Base-by-base conservation (phyloP, 1,139 yeast genomes). In the Trichomonascaceae sp. region DNA sequence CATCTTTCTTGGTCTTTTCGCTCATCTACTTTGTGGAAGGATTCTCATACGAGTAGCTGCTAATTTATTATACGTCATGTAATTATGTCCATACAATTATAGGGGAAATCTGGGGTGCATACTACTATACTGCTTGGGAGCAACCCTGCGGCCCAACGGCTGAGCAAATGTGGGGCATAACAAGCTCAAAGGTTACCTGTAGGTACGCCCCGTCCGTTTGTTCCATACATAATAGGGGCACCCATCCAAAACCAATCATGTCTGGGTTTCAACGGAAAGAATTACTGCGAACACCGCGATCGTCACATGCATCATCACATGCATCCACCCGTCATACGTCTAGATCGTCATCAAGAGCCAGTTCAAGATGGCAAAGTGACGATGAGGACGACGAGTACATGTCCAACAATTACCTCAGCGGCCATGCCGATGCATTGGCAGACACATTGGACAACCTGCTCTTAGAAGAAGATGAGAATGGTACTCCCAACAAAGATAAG, bases 1-100 rank as follows among this genome's bases (percentile, higher is more conserved):
- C 66, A 37, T 87, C 94, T 15, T 89, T 89, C 60, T 69, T 85
- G 44, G 56, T 84, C 28, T 89, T 92, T 59, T 74, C 96, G 13
- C 50, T 84, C 27, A 61, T 84, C 53, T 92, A 92, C 59, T 71
- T 87, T 27, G 35, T 34, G 13, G 52, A 50, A 31, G 46, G 43
- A 13, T 30, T 38, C 17, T 28, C 35, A 4, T n/a, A n/a, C n/a
- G n/a, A n/a, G n/a, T n/a, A n/a, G n/a, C n/a, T n/a, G n/a, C n/a
- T n/a, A 29, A 33, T 16, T 23, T 35, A n/a, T 36, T 36, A 36
- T 36, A 32, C 11, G 39, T 25, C 30, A 16, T 18, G n/a, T n/a
- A n/a, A n/a, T n/a, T n/a, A n/a, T n/a, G n/a, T n/a, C n/a, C n/a
- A n/a, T n/a, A n/a, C n/a, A n/a, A n/a, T n/a, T n/a, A n/a, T n/a